A percentile compares a stretch with the other conserved stretches of the same genome.
Conservation (phyloP, 805 yeast species). For the Kodamaea fukazawae region DNA sequence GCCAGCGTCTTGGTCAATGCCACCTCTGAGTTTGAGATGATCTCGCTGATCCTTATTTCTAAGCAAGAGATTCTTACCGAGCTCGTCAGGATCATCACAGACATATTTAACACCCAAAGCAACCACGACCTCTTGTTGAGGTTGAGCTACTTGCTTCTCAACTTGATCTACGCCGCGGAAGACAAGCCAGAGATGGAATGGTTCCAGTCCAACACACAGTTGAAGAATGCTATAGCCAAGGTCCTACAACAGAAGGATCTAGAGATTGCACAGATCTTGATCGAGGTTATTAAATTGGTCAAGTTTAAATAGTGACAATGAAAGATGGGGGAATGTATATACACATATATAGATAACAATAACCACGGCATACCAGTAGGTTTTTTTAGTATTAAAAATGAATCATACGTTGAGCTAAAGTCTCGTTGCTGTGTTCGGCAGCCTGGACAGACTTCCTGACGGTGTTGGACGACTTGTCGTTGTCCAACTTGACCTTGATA, state of each 20-base stretch:
- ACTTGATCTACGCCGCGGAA: constrained; percentile 17
- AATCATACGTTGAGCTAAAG: constrained; percentile 39
- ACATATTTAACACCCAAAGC: constrained; percentile 24
- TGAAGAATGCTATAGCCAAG: constrained; percentile 11
- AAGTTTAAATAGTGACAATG: neutral
- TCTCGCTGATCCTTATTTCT: constrained; percentile 23
- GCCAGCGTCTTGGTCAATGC: constrained; percentile 42
- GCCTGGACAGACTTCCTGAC: constrained; percentile 27
- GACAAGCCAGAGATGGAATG: neutral
- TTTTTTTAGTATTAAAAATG: constrained; percentile 25
- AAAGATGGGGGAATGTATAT: neutral
- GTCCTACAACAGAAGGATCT: constrained; percentile 7
- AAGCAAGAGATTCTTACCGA: constrained; percentile 14
- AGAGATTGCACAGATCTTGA: constrained; percentile 14
- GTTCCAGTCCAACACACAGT: constrained; percentile 7
- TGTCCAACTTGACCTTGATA: constrained; percentile 51
- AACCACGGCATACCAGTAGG: neutral
- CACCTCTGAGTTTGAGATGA: constrained; percentile 37
- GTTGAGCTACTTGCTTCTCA: constrained; percentile 20
- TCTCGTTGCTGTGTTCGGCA: constrained; percentile 27
- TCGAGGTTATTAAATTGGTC: constrained; percentile 16
- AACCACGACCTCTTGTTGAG: constrained; percentile 27
- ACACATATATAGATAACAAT: no score
- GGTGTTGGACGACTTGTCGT: constrained; percentile 35
- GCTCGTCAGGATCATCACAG: constrained; percentile 18